phyloP scores from a whole-genome alignment of 345 rosid genomes.

The Hibiscus mutabilis region DNA sequence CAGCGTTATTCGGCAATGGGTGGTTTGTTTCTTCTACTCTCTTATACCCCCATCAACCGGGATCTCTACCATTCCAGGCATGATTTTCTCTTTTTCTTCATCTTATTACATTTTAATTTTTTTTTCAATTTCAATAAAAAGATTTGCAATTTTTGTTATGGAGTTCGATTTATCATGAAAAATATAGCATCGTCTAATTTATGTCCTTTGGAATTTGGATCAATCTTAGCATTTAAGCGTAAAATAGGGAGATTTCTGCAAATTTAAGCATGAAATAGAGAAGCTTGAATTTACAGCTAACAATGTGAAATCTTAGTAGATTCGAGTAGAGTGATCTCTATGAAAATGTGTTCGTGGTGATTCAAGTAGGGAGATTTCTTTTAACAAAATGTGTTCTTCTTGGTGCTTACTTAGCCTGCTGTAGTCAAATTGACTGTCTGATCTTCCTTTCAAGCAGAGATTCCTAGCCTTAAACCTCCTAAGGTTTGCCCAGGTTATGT shows the following conservation, averaged over 20 bases:
- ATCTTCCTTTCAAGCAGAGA: neutral
- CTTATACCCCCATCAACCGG: slow-evolving; percentile 58
- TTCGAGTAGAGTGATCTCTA: neutral
- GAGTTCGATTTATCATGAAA: neutral
- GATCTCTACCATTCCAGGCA: slow-evolving; percentile 86
- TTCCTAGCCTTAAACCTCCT: neutral
- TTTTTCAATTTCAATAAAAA: neutral
- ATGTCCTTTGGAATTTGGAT: neutral
- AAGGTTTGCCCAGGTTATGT: neutral
- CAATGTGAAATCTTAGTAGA: neutral
- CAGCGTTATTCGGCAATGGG: slow-evolving; percentile 7
- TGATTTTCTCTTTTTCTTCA: neutral
- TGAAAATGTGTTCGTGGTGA: neutral
- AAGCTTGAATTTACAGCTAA: neutral
- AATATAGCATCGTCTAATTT: neutral
- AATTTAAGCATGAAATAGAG: neutral
- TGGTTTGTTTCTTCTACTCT: slow-evolving; percentile 15
- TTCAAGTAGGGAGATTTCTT: neutral
- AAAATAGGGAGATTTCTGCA: neutral
- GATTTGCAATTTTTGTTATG: neutral
- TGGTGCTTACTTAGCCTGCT: neutral
- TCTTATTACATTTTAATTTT: neutral
- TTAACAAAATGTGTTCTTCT: neutral
- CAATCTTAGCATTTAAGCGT: neutral
- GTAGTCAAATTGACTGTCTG: neutral